Evolutionary conservation across 2,329 filamentous ascomycete species (phyloP).

Genomic region (Colletotrichum sp.): DNA sequence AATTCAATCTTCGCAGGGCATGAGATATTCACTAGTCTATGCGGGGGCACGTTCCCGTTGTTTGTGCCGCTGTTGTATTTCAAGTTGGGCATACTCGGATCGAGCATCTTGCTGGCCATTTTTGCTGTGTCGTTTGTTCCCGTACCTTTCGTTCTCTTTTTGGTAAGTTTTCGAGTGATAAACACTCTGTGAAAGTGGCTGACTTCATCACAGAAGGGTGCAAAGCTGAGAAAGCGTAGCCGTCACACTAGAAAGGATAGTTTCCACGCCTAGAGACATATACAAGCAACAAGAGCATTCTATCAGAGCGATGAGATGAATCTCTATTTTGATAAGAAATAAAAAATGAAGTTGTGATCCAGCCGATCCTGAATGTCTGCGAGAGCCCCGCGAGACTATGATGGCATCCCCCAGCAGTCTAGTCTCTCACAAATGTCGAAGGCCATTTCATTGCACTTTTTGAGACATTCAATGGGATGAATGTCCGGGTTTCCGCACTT

Average conservation of each 20-base stretch:
- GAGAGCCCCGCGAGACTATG: not conserved
- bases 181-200: not conserved
- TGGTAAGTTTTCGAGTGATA: conserved; percentile 6
- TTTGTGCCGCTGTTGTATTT: not conserved
- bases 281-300: not conserved
- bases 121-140: conserved; percentile 5
- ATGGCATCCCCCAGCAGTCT: not conserved
- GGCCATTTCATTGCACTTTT: not conserved
- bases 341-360: not conserved
- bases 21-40: conserved; percentile 10
- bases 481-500: not conserved
- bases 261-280: not conserved
- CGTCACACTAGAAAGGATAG: not conserved
- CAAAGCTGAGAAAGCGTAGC: conserved; percentile 1
- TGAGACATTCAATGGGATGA: not conserved
- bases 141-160: conserved; percentile 14
- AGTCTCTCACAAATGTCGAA: not conserved
- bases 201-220: not conserved
- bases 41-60: conserved; percentile 6
- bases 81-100: not conserved
- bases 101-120: conserved; percentile 8
- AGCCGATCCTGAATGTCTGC: not conserved
- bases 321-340: not conserved
- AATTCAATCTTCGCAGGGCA: conserved; percentile 2
- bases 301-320: not conserved